A percentile compares a stretch with the other conserved stretches of the same genome.
Evolutionary conservation across 768 basidiomycete species (phyloP).

Genomic region (Hygrophoropsis aurantiaca): DNA sequence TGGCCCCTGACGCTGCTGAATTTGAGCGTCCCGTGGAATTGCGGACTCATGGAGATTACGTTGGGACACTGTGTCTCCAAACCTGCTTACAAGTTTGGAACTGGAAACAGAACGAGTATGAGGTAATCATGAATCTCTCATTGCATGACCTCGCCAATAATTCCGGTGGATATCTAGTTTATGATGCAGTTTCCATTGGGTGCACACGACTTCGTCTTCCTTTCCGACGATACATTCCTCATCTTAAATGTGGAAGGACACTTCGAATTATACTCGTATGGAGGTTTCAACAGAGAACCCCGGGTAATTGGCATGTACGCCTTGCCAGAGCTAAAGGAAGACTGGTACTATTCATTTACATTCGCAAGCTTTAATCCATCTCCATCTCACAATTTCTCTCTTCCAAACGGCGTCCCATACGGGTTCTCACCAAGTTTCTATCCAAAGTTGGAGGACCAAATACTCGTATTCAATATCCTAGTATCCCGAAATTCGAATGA

Average conservation of each 20-base stretch:
- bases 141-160: constrained; percentile 1
- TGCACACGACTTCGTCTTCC: constrained; percentile 55
- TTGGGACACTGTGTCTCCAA: constrained; percentile 47
- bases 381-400: constrained; percentile 28
- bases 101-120: constrained; percentile 39
- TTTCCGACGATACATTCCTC: constrained; percentile 45
- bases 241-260: constrained; percentile 48
- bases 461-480: constrained; percentile 50
- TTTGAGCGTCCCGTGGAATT: constrained; percentile 37
- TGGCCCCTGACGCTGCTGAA: not conserved
- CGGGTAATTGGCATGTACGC: constrained; percentile 36
- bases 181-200: constrained; percentile 39
- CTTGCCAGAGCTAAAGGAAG: constrained; percentile 44
- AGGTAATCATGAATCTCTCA: constrained; percentile 32
- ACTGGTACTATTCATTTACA: constrained; percentile 53
- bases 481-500: constrained; percentile 40
- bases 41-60: constrained; percentile 44
- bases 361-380: constrained; percentile 53
- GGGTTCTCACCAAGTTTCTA: constrained; percentile 28
- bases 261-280: constrained; percentile 52
- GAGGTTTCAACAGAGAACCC: constrained; percentile 27
- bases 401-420: not conserved
- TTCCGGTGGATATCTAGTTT: constrained; percentile 31
- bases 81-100: constrained; percentile 54
- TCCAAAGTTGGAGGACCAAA: constrained; percentile 47